Evolutionary conservation across 176 grass and related monocot genomes (phyloP).

Genomic region (Saccharum spontaneum): DNA sequence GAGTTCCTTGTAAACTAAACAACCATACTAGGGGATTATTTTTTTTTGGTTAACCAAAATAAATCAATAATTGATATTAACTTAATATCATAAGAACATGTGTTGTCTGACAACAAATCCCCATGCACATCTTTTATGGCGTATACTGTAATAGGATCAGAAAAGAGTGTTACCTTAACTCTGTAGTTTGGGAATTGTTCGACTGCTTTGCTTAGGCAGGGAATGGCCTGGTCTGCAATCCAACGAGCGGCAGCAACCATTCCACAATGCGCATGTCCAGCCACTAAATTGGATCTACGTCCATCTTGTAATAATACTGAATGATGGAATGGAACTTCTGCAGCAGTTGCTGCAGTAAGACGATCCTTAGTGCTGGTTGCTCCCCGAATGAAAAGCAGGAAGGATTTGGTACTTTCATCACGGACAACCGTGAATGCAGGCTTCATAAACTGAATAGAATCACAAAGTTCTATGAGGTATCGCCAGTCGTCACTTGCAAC

Average conservation of each 20-base stretch:
- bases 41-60: not conserved
- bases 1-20: not conserved
- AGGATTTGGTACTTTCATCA: constrained; percentile 52
- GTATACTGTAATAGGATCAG: not conserved
- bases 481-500: not conserved
- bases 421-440: constrained; percentile 67
- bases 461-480: not conserved
- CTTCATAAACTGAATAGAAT: constrained; percentile 71
- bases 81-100: not conserved
- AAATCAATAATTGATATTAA: not conserved
- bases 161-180: constrained; percentile 55
- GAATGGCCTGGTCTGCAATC: constrained; percentile 67
- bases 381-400: constrained; percentile 75
- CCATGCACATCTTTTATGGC: not conserved
- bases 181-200: constrained; percentile 54
- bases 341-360: constrained; percentile 60
- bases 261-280: constrained; percentile 73
- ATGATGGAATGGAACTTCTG: constrained; percentile 77
- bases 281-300: constrained; percentile 37
- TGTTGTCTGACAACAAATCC: not conserved
- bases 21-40: not conserved
- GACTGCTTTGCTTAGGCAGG: constrained; percentile 53
- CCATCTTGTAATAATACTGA: constrained; percentile 50
- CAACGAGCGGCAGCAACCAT: constrained; percentile 83
- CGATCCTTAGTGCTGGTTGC: constrained; percentile 64